Evolutionary conservation across 495 filamentous ascomycete genomes (phyloP).

Genomic region (Hypoxylon crocopeplum): DNA sequence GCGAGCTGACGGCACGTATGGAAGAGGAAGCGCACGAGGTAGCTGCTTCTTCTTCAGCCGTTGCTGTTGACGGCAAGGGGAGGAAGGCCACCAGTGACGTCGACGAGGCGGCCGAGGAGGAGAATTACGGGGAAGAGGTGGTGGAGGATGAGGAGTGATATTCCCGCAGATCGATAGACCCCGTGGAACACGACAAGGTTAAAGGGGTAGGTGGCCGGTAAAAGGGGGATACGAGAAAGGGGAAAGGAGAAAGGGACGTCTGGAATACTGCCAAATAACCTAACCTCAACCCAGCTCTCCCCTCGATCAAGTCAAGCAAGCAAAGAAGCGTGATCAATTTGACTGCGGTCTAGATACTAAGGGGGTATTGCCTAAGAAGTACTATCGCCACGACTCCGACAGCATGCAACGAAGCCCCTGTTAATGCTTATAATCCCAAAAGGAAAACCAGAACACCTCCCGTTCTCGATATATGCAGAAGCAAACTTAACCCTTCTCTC

Average conservation of each 20-base stretch:
- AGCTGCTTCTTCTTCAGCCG: conserved; percentile 44
- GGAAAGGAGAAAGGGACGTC: no score
- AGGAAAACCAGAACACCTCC: conserved; percentile 13
- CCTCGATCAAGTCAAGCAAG: background rate
- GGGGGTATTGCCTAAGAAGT: conserved; percentile 12
- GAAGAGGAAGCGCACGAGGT: conserved; percentile 68
- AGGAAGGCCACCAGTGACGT: conserved; percentile 38
- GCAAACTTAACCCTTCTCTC: background rate
- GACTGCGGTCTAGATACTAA: conserved; percentile 11
- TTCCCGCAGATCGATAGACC: background rate
- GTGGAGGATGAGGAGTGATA: background rate
- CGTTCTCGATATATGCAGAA: conserved; percentile 12
- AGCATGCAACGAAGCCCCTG: conserved; percentile 13
- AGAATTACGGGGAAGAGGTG: background rate
- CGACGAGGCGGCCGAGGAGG: conserved; percentile 63
- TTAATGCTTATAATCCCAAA: conserved; percentile 2
- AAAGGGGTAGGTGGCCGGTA: no score
- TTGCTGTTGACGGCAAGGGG: conserved; percentile 59
- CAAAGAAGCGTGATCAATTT: conserved; percentile 20
- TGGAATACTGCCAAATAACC: background rate
- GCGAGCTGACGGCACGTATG: conserved; percentile 85
- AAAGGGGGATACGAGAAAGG: no score
- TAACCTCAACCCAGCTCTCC: background rate
- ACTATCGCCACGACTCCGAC: conserved; percentile 15
- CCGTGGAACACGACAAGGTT: no score